phyloP scores from a whole-genome alignment of 1,284 basidiomycete species.

The Melampsora abietis-canadensis region DNA sequence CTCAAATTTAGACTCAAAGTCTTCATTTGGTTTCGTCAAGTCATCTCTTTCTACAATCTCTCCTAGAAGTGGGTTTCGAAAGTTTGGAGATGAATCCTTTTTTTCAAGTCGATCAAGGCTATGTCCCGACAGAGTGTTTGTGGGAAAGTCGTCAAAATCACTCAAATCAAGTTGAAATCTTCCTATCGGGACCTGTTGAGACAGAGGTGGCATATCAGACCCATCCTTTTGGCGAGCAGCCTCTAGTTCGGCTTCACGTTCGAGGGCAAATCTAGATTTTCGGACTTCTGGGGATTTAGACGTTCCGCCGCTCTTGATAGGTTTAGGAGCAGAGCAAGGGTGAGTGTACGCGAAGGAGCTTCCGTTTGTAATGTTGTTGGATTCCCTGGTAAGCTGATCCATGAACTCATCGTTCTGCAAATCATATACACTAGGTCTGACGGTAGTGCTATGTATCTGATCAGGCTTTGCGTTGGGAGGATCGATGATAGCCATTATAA shows the following conservation, averaged over 20 bases:
- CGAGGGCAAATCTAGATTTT: slow-evolving; percentile 32
- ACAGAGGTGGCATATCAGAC: not conserved
- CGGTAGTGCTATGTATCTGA: not conserved
- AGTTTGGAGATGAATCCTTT: not conserved
- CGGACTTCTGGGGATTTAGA: not conserved
- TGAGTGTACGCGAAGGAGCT: not conserved
- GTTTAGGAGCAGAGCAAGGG: not conserved
- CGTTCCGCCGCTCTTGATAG: not conserved
- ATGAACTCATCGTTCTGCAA: slow-evolving; percentile 32
- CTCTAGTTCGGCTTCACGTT: slow-evolving; percentile 23
- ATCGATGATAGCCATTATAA: too few relatives aligned
- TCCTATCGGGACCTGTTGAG: slow-evolving; percentile 16
- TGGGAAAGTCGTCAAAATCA: not conserved
- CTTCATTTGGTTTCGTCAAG: slow-evolving; percentile 12
- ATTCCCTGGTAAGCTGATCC: slow-evolving; percentile 22
- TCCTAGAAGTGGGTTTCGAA: slow-evolving; percentile 5
- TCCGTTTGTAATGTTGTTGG: slow-evolving; percentile 13
- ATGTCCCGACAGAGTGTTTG: not conserved
- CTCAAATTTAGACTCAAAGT: slow-evolving; percentile 22
- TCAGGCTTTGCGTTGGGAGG: too few relatives aligned
- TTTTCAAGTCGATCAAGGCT: not conserved
- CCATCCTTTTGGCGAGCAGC: not conserved
- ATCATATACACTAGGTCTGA: slow-evolving; percentile 28
- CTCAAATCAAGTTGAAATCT: slow-evolving; percentile 29
- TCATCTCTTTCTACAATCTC: slow-evolving; percentile 27